phyloP scores from a whole-genome alignment of 805 yeast species.

The Nakazawaea sp. region DNA sequence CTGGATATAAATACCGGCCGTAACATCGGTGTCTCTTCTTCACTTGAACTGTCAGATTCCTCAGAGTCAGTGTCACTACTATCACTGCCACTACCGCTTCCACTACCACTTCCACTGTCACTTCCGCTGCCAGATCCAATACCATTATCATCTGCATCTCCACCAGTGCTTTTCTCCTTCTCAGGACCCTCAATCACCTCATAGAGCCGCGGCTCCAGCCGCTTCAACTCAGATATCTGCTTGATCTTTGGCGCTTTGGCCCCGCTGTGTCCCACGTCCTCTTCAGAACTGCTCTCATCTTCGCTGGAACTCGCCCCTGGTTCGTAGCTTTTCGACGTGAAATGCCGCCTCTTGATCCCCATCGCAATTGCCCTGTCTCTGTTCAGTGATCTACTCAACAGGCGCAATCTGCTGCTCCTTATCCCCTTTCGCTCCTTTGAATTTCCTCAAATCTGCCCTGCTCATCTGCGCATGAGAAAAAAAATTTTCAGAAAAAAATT shows the following conservation, averaged over 20 bases:
- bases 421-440: background rate
- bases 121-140: conserved; percentile 1
- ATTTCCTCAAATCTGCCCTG: background rate
- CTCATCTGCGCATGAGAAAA: background rate
- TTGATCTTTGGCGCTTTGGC: too few species aligned
- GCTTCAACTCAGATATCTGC: too few species aligned
- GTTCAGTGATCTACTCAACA: too few species aligned
- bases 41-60: too few species aligned
- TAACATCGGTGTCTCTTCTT: conserved; percentile 5
- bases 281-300: background rate
- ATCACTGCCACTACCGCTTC: conserved; percentile 8
- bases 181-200: background rate
- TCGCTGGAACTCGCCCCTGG: conserved; percentile 19
- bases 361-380: background rate
- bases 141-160: background rate
- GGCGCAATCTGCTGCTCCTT: background rate
- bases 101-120: conserved; percentile 3
- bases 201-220: too few species aligned
- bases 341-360: conserved; percentile 9
- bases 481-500: conserved; percentile 3
- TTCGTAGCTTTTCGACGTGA: conserved; percentile 10
- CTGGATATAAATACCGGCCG: background rate
- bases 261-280: background rate
- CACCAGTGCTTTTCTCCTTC: too few species aligned
- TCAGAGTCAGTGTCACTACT: too few species aligned